Base-by-base conservation (phyloP, 495 filamentous ascomycete species). In the Penicillium cinerascens region DNA sequence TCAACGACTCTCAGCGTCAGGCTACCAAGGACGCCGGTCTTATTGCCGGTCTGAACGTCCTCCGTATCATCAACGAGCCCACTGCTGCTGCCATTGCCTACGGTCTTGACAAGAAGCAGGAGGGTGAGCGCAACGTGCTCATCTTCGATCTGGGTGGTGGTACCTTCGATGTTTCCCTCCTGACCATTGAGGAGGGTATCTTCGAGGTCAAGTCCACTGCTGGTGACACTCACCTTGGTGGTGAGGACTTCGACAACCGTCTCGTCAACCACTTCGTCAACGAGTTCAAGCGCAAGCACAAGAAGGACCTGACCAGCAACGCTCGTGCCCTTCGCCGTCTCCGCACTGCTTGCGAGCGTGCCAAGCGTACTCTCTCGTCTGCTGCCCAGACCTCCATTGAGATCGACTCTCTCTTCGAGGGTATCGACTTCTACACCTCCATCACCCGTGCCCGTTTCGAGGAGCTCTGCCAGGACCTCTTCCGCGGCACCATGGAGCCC, bases 401-500 rank as follows among this genome's bases (percentile, higher is more conserved):
- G 78, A 97, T 98, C 69, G 93, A 98, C 81, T 96, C 91, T 61
- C 91, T 98, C 60, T 96, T 87, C 73, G 92, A 96, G 71, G 95
- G 93, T 68, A 87, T 96, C 58, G 93, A 98, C 76, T 96, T 97
- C 83, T 95, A 95, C 80, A 90, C 92, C 63, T 91, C 91, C 69
- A 96, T 98, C 81, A 98, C 95, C 70, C 93, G 93, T 87, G 95
- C 95, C 66, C 88, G 91, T 78, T 98, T 98, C 78, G 93, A 98
- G 80, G 95, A 97, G 73, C 84, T 98, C 45, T 96, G 95, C 85
- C 87, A 93, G 76, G 87, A 95, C 72, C 89, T 95, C 63, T 97
- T 98, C 84, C 85, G 88, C 62, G 87, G 87, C 63, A 97, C 93
- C 68, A 87, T 98, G 78, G 91, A 97, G 73, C 93, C 93, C 53